phyloP scores from a whole-genome alignment of 2,329 filamentous ascomycete genomes.

The Xylogone sp. region DNA sequence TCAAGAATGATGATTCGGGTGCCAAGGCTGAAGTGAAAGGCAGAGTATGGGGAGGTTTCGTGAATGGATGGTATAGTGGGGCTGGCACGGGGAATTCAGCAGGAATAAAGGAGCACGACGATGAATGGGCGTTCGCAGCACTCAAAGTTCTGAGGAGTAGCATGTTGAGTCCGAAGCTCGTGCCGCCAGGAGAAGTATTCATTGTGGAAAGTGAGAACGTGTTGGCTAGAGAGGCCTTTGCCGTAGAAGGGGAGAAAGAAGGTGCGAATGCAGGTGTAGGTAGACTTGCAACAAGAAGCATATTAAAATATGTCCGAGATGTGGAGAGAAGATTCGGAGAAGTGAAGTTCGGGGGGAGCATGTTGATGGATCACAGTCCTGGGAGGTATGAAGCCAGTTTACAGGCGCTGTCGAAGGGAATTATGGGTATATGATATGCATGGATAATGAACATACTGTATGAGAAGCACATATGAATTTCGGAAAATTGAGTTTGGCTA shows the following conservation, averaged over 20 bases:
- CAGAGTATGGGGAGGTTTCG: slow-evolving; percentile 61
- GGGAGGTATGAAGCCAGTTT: slow-evolving; percentile 69
- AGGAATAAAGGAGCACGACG: slow-evolving; percentile 50
- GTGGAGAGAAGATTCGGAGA: slow-evolving; percentile 69
- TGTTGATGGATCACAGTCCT: slow-evolving; percentile 74
- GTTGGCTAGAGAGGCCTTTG: slow-evolving; percentile 63
- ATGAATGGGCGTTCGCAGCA: slow-evolving; percentile 65
- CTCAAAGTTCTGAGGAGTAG: slow-evolving; percentile 62
- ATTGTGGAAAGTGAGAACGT: slow-evolving; percentile 65
- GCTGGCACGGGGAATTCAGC: slow-evolving; percentile 29
- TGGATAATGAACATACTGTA: background rate
- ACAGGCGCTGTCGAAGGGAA: slow-evolving; percentile 50
- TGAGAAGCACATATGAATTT: too few species aligned
- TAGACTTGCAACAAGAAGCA: slow-evolving; percentile 62
- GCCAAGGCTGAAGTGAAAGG: slow-evolving; percentile 64
- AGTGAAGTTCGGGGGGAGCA: slow-evolving; percentile 66
- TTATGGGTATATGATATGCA: slow-evolving; percentile 14
- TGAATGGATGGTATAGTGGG: slow-evolving; percentile 56
- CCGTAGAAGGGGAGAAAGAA: slow-evolving; percentile 15
- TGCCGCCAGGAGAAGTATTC: slow-evolving; percentile 76
- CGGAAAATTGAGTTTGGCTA: too few species aligned
- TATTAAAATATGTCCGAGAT: slow-evolving; percentile 67
- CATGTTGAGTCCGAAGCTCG: slow-evolving; percentile 66
- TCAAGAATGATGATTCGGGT: slow-evolving; percentile 66
- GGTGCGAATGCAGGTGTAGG: slow-evolving; percentile 40